These are phyloP conservation scores for Colletotrichum acutatum DNA, from an alignment of 2,329 filamentous ascomycete genomes.

Conservation along the genomic window DNA sequence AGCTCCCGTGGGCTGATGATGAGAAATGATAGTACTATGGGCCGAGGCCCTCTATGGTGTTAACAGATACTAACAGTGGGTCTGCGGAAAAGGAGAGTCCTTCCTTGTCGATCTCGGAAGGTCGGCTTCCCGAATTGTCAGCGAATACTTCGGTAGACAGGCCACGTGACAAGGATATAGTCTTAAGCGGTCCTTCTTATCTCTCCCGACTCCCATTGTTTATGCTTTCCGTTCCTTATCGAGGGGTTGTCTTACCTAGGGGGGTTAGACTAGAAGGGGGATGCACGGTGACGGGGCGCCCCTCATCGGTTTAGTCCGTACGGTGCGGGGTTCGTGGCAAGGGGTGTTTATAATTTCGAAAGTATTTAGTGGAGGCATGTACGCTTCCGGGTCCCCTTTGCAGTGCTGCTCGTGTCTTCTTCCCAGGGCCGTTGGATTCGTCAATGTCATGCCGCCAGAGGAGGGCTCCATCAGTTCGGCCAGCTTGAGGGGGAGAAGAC, in stretches of 20 bases:
- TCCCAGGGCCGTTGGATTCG: conserved; percentile 17
- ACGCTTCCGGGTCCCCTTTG: conserved; percentile 1
- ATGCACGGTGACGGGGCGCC: conserved; percentile 5
- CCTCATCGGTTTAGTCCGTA: conserved; percentile 11
- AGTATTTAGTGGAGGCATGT: conserved; percentile 29
- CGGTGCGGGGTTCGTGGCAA: conserved; percentile 13
- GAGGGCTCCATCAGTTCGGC: conserved; percentile 38
- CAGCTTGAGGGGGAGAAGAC: conserved; percentile 47
- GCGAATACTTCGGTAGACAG: neutral
- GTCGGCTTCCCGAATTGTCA: neutral
- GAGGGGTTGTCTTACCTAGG: neutral
- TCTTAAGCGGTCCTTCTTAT: neutral
- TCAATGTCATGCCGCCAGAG: conserved; percentile 45
- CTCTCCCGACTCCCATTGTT: neutral
- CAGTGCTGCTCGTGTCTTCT: conserved; percentile 19
- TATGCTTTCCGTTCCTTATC: conserved; percentile 1
- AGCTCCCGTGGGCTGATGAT: too few relatives aligned
- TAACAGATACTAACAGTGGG: too few relatives aligned
- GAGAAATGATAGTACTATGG: too few relatives aligned
- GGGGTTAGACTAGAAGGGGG: conserved; percentile 3
- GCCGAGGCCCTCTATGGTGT: too few relatives aligned
- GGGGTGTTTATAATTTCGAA: neutral
- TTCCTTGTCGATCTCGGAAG: neutral
- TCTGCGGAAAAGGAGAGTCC: too few relatives aligned
- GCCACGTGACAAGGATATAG: conserved; percentile 9